phyloP scores from a whole-genome alignment of 1,139 yeast genomes.

The Kodamaea ohmeri region DNA sequence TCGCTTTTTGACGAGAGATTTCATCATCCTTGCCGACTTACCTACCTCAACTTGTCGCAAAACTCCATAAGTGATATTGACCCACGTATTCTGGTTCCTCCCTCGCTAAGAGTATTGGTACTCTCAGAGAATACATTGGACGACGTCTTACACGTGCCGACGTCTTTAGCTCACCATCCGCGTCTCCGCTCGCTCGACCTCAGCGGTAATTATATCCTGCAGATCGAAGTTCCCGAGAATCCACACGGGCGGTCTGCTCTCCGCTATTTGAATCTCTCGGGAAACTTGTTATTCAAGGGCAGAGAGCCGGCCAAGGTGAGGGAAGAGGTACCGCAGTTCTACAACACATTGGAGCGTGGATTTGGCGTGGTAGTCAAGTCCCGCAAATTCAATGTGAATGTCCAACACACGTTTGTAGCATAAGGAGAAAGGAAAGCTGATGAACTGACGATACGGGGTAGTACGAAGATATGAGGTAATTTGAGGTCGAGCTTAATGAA shows the following conservation, averaged over 20 bases:
- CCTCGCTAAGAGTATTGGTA: slow-evolving; percentile 7
- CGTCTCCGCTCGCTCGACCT: slow-evolving; percentile 22
- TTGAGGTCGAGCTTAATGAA: too few species aligned
- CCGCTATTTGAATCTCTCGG: slow-evolving; percentile 19
- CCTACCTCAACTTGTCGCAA: slow-evolving; percentile 12
- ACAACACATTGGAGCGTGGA: slow-evolving; percentile 23
- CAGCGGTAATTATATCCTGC: slow-evolving; percentile 20
- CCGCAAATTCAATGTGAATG: slow-evolving; percentile 27
- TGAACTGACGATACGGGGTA: background rate
- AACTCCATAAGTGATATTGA: slow-evolving; percentile 19
- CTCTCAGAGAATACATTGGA: slow-evolving; percentile 11
- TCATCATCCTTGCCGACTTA: slow-evolving; percentile 6
- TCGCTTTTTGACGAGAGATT: slow-evolving; percentile 8
- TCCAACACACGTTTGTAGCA: slow-evolving; percentile 22
- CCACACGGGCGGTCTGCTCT: background rate
- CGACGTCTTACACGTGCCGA: slow-evolving; percentile 10
- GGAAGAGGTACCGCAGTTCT: slow-evolving; percentile 20
- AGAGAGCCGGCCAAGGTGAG: slow-evolving; percentile 10
- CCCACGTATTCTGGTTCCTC: slow-evolving; percentile 14
- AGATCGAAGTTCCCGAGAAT: background rate
- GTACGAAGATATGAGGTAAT: too few species aligned
- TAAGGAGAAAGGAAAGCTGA: background rate
- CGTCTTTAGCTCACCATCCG: slow-evolving; percentile 8
- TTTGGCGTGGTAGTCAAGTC: slow-evolving; percentile 22
- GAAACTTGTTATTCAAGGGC: slow-evolving; percentile 19